Base-by-base conservation (phyloP, 768 basidiomycete genomes). In the Pisolithus orientalis region DNA sequence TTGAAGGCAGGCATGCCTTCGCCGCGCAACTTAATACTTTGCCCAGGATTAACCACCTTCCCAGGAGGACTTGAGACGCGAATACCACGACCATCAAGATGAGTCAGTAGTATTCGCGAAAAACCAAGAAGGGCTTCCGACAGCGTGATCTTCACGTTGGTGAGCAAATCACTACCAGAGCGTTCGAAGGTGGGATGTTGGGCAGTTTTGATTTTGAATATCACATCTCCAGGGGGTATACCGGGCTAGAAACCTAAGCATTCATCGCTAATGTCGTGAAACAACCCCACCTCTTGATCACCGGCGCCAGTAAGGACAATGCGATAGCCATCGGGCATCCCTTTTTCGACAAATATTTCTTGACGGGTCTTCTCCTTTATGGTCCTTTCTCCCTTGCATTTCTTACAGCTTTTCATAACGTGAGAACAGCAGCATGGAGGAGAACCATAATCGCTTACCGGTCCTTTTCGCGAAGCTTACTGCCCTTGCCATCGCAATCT, bases 71-170 rank as follows among this genome's bases (percentile, higher is more conserved):
- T 85, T 0, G 82, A 71, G 11, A 96, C 80, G 37, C 81, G 82
- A 48, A 97, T 77, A n/a, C 93, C 93, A 13, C 93, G 82, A 9
- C 94, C 94, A 63, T 99, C 95, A 29, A 99, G 76, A 66, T 99
- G 95, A 6, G 85, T 89, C 52, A 99, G 73, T 24, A 96, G 71
- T 56, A 97, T 85, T 27, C 95, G 83, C 44, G 85, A 89, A 72
- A 99, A 94, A n/a, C 95, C 95, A 49, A 96, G 79, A 9, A 98
- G 79, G 3, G 94, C 90, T 70, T 99, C 95, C 9, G 94, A 94
- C 28, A 98, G 75, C 0, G 92, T 94, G 52, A 99, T 85, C 44
- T 84, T 83, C 52, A 93, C 81, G 31, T 80, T 83, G 2, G 90
- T 83, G 38, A 89, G 74, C 31, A 99, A 78, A 63, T 94, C 87